Percentiles rank a stretch among this genome's conserved stretches.
These are phyloP conservation scores for Neurospora sp. DNA, from an alignment of 2,329 filamentous ascomycete genomes.

Conservation along the genomic window DNA sequence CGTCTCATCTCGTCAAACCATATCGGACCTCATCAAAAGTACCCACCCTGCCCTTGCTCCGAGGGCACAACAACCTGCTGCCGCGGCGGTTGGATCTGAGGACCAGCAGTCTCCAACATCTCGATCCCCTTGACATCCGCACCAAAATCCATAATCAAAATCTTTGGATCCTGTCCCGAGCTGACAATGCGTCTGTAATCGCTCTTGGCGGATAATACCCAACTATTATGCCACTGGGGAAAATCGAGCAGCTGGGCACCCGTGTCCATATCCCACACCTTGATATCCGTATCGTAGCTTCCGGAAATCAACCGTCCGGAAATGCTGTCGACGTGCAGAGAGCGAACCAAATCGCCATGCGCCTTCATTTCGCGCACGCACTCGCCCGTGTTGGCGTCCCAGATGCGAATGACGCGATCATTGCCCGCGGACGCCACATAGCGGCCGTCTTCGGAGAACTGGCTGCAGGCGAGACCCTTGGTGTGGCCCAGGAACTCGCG, in stretches of 20 bases:
- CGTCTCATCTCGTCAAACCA: background rate
- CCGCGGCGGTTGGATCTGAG: background rate
- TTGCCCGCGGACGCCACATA: constrained; percentile 92
- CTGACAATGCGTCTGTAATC: constrained; percentile 92
- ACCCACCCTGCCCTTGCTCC: background rate
- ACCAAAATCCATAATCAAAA: constrained; percentile 89
- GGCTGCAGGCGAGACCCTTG: constrained; percentile 87
- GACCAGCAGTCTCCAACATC: constrained; percentile 36
- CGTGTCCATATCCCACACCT: constrained; percentile 80
- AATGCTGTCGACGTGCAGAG: constrained; percentile 74
- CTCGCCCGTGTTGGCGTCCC: constrained; percentile 84
- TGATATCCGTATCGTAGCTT: constrained; percentile 91
- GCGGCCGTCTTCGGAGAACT: constrained; percentile 91
- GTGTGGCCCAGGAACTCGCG: constrained; percentile 86
- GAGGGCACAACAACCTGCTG: background rate
- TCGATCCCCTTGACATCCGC: constrained; percentile 47
- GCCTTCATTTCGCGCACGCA: constrained; percentile 72
- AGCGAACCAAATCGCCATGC: constrained; percentile 60
- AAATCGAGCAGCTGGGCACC: constrained; percentile 74
- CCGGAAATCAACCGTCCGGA: constrained; percentile 82
- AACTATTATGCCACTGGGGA: constrained; percentile 90
- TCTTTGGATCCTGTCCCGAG: constrained; percentile 87
- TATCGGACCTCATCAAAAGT: constrained; percentile 2
- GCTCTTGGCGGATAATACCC: constrained; percentile 92
- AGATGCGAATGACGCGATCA: constrained; percentile 90